Percentiles rank a stretch among this genome's conserved stretches.
Evolutionary conservation across 2,329 filamentous ascomycete genomes (phyloP).

Genomic region (Xylaria sp.): DNA sequence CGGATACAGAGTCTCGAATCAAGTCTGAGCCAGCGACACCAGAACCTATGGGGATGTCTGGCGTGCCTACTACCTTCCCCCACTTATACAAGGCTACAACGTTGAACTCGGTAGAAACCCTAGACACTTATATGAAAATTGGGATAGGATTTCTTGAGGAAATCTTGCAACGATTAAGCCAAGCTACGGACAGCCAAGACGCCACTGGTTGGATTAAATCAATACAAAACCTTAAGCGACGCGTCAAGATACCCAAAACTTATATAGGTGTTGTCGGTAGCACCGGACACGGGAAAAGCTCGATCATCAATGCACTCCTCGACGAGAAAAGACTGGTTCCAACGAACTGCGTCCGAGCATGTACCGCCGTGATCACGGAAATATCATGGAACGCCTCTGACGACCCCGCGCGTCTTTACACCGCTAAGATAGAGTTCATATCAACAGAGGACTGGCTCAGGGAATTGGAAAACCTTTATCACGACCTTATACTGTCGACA

Average conservation of each 20-base stretch:
- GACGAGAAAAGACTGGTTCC: constrained; percentile 40
- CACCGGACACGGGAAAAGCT: constrained; percentile 31
- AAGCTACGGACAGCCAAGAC: constrained; percentile 1
- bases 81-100: constrained; percentile 11
- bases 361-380: constrained; percentile 64
- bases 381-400: constrained; percentile 57
- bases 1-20: not conserved
- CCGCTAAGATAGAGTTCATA: constrained; percentile 63
- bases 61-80: constrained; percentile 4
- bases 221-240: constrained; percentile 11
- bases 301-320: constrained; percentile 28
- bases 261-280: constrained; percentile 26
- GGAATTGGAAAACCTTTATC: constrained; percentile 52
- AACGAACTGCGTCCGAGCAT: constrained; percentile 59
- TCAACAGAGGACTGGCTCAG: constrained; percentile 52
- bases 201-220: constrained; percentile 1
- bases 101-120: constrained; percentile 3
- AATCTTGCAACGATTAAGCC: constrained; percentile 2
- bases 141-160: constrained; percentile 13
- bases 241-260: constrained; percentile 3
- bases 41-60: not conserved
- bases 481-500: constrained; percentile 48
- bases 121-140: constrained; percentile 7
- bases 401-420: constrained; percentile 44
- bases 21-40: not conserved